A percentile compares a stretch with the other conserved stretches of the same genome.
phyloP scores from a whole-genome alignment of 495 filamentous ascomycete genomes.

The Pseudoneurospora amorphoporcata region DNA sequence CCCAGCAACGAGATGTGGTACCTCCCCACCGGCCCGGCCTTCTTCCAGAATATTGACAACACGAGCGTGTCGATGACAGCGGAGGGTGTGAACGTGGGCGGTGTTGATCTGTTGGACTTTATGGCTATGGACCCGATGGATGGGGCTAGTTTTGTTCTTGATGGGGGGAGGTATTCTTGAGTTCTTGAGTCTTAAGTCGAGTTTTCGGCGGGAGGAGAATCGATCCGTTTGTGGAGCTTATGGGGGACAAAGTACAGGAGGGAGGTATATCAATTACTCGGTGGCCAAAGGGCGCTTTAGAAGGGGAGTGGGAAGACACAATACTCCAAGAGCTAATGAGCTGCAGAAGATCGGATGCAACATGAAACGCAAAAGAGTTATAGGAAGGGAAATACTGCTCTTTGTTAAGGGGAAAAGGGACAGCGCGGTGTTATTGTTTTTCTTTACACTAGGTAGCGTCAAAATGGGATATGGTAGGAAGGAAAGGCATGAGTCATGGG shows the following conservation, averaged over 20 bases:
- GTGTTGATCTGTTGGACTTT: constrained; percentile 46
- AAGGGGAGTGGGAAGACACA: neutral
- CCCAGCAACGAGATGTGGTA: constrained; percentile 47
- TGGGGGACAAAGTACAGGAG: neutral
- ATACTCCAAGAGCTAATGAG: neutral
- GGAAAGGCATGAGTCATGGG: neutral
- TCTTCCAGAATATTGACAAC: constrained; percentile 45
- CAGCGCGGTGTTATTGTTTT: neutral
- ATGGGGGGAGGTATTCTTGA: constrained; percentile 11
- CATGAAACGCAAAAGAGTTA: neutral
- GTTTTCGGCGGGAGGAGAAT: neutral
- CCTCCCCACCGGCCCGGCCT: constrained; percentile 41
- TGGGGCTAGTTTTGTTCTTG: constrained; percentile 23
- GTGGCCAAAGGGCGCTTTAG: neutral
- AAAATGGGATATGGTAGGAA: neutral
- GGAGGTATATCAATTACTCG: neutral
- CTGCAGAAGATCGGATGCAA: neutral
- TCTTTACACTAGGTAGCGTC: neutral
- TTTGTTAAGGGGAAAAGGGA: neutral
- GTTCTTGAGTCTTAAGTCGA: neutral
- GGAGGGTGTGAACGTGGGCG: constrained; percentile 47
- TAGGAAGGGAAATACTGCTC: neutral
- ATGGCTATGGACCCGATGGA: constrained; percentile 43
- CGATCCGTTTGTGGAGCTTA: neutral
- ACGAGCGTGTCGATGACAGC: constrained; percentile 45